Conservation (phyloP, 2,329 filamentous ascomycete species). For the Ophiosphaerella narmari region DNA sequence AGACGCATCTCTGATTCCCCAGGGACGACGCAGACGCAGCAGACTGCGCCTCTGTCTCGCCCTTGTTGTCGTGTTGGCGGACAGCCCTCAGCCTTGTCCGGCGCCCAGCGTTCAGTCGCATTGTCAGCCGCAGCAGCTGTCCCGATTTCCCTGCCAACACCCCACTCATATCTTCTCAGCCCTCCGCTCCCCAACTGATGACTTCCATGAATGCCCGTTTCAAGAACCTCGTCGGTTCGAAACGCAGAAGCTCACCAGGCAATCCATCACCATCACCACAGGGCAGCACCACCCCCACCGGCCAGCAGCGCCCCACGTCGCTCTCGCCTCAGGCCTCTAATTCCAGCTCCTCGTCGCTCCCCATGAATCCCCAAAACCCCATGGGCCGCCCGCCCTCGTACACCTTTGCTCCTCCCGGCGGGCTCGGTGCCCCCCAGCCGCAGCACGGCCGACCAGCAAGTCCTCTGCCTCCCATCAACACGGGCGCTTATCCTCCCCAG, state of each 20-base stretch:
- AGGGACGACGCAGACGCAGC: neutral
- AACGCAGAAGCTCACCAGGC: slow-evolving; percentile 69
- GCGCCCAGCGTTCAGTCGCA: slow-evolving; percentile 25
- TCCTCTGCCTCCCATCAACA: slow-evolving; percentile 62
- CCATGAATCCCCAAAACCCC: slow-evolving; percentile 61
- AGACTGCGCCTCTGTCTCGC: slow-evolving; percentile 11
- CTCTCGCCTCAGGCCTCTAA: slow-evolving; percentile 47
- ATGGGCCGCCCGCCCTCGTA: slow-evolving; percentile 68
- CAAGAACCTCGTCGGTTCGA: slow-evolving; percentile 80
- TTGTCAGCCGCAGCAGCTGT: slow-evolving; percentile 38
- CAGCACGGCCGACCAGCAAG: slow-evolving; percentile 55
- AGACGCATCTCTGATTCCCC: too few relatives aligned
- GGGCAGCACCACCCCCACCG: slow-evolving; percentile 44
- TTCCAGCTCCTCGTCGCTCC: slow-evolving; percentile 46
- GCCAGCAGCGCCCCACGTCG: slow-evolving; percentile 44
- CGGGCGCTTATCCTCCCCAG: slow-evolving; percentile 51
- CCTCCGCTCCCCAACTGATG: slow-evolving; percentile 56
- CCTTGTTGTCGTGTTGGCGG: slow-evolving; percentile 14
- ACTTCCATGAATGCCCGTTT: slow-evolving; percentile 80
- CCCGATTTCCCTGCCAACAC: slow-evolving; percentile 31
- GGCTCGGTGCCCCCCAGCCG: slow-evolving; percentile 42
- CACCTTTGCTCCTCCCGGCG: slow-evolving; percentile 55
- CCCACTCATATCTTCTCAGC: slow-evolving; percentile 28
- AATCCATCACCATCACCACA: slow-evolving; percentile 46
- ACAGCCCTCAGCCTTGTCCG: slow-evolving; percentile 23